Evolutionary conservation across 768 basidiomycete genomes (phyloP), one percentile per base, ranked within the genome.

Genomic region (Termitomyces sp.): DNA sequence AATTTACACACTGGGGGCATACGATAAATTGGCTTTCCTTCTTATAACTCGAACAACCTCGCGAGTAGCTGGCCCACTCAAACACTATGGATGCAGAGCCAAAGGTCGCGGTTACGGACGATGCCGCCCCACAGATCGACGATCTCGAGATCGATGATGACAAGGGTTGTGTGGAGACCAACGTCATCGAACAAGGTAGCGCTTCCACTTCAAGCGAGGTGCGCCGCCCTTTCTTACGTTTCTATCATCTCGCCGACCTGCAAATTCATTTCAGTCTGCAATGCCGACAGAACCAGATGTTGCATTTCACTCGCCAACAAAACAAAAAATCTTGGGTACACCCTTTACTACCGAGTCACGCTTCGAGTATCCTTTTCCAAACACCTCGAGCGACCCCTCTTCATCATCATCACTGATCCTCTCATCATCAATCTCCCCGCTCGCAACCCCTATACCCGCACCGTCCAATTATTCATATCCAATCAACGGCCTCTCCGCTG

Each of bases 281-380:
- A 57, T 56, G 40, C 8, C 40, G 1, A 33, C 39, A 10, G 24
- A 18, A 6, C 37, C 60, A n/a, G 51, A 62, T 40, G n/a, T 54
- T 4, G 26, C 57, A 40, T 40, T 69, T 9, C 70, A 71, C 56
- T 71, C 72, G 1, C 70, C 71, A 9, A 66, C 68, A 0, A 18
- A 7, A 40, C 55, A 67, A 6, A 71, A 67, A 13, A 71, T 74
- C 44, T 43, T 75, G 22, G 72, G 73, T 24, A 74, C 74, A 1
- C 73, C 74, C 20, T 75, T 74, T 49, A 66, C 69, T 27, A 68
- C 67, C 1, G 64, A 67, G 33, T 46, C 68, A 13, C 70, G 64
- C 16, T 74, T 70, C 62, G 69, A 73, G 45, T 73, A 72, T 58
- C 73, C 74, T 8, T 72, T 74, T 59, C 66, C 64, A 3, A 60